Base-by-base conservation (phyloP, 495 filamentous ascomycete genomes). In the Neurospora pannonica region DNA sequence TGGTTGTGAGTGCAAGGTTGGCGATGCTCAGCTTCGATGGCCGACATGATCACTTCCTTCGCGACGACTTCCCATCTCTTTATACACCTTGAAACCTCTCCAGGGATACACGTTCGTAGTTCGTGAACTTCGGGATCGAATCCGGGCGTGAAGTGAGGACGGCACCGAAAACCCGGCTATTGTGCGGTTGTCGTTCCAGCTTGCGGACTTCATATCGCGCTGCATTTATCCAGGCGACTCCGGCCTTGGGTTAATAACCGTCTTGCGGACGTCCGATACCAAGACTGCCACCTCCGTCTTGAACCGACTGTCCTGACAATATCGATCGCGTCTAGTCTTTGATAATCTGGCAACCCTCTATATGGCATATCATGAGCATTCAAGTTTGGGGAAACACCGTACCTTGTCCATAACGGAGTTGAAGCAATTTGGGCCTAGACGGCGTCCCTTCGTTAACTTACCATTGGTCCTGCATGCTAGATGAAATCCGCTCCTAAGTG, bases 191-290 rank as follows among this genome's bases (percentile, higher is more conserved):
- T 9, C 28, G 15, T 34, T 15, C 7, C 28, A 67, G 54, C 54
- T 67, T 17, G 31, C 13, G 60, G 37, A n/a, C 15, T 38, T 71
- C 71, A 77, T 70, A 78, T 76, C 78, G 70, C 54, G 38, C 39
- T 75, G 74, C 74, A 76, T 79, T 78, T 77, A 79, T 78, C 78
- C 79, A 78, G 75, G 72, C 46, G 28, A 73, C 70, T 72, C 78
- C 77, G 76, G 73, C 73, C 39, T 71, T 67, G 24, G 70, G 4
- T 77, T 76, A 74, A 81, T 77, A 77, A 74, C 74, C 70, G 43
- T 72, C 36, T 71, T 39, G 78, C 79, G 78, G 78, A 79, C 73
- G 75, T 78, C 78, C 76, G 76, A 48, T 72, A 36, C 28, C 70
- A 70, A 73, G 67, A 34, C 70, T 19, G 71, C 37, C 13, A 75